Conservation (phyloP, 495 filamentous ascomycete species). For the Penicillium atrosanguineum region DNA sequence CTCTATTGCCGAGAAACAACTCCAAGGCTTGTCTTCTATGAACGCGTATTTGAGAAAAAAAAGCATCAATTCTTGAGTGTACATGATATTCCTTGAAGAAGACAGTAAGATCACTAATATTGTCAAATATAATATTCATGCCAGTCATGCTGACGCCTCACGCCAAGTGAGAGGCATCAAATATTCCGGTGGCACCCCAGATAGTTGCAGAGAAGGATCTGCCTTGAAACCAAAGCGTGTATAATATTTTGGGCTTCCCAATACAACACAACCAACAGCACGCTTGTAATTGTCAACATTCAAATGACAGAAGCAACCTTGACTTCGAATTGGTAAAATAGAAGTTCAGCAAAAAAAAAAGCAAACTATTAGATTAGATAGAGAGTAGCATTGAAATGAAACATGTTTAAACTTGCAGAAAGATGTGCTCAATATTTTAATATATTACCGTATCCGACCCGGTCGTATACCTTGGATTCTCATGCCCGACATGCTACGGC, state of each 20-base stretch:
- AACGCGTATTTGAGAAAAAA: too few species aligned
- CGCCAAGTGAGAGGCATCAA: constrained; percentile 1
- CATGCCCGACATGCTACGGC: constrained; percentile 14
- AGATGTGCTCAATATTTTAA: neutral
- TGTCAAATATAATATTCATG: too few species aligned
- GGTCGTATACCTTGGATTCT: neutral
- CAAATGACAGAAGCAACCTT: too few species aligned
- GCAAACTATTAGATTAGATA: neutral
- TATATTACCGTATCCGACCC: neutral
- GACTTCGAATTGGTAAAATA: too few species aligned
- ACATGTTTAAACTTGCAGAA: neutral
- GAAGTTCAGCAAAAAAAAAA: neutral
- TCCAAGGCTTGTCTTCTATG: too few species aligned
- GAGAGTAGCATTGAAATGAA: neutral
- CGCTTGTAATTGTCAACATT: too few species aligned
- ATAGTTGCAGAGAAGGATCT: constrained; percentile 1
- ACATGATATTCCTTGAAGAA: too few species aligned
- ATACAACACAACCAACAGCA: constrained; percentile 1
- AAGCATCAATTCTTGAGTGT: too few species aligned
- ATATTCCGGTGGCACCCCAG: constrained; percentile 1
- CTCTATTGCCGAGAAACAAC: too few species aligned
- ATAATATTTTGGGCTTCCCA: constrained; percentile 1
- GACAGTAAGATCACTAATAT: too few species aligned
- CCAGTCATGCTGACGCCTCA: neutral
- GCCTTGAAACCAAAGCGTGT: constrained; percentile 1